Evolutionary conservation across 1,284 basidiomycete species (phyloP).

Genomic region (Naganishia cerealis): DNA sequence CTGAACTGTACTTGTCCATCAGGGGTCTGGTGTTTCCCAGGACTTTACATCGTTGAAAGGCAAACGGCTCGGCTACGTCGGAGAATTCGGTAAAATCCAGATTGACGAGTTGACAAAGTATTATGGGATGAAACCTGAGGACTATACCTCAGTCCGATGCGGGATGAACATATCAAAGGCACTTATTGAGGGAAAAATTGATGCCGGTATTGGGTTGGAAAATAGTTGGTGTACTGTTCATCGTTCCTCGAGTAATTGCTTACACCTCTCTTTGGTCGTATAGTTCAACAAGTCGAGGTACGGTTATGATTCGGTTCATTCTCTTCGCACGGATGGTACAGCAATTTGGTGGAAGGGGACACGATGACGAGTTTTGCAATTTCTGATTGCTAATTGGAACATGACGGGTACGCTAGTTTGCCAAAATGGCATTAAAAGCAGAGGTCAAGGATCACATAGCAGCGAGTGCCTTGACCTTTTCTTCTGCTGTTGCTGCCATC

Average conservation of each 20-base stretch:
- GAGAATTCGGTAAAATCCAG: slow-evolving; percentile 54
- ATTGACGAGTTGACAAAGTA: slow-evolving; percentile 45
- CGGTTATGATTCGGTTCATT: slow-evolving; percentile 18
- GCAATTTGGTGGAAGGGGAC: not conserved
- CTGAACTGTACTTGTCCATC: not conserved
- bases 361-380: not conserved
- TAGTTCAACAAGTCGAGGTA: slow-evolving; percentile 37
- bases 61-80: slow-evolving; percentile 54
- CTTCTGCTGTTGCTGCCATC: too few species aligned
- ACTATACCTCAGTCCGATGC: slow-evolving; percentile 53
- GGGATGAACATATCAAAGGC: slow-evolving; percentile 54
- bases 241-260: not conserved
- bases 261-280: not conserved
- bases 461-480: slow-evolving; percentile 29
- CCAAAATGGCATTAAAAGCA: not conserved
- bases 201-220: slow-evolving; percentile 53
- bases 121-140: slow-evolving; percentile 45
- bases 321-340: not conserved
- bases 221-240: slow-evolving; percentile 39
- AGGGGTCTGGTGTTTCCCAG: slow-evolving; percentile 49
- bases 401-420: slow-evolving; percentile 12
- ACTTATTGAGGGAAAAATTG: slow-evolving; percentile 52
- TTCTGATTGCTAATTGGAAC: not conserved
- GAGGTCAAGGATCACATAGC: slow-evolving; percentile 18
- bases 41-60: slow-evolving; percentile 51